A percentile compares a stretch with the other conserved stretches of the same genome.
These are phyloP conservation scores for Symbiodinium pilosum DNA, from an alignment of 73 alveolate species.

Conservation along the genomic window DNA sequence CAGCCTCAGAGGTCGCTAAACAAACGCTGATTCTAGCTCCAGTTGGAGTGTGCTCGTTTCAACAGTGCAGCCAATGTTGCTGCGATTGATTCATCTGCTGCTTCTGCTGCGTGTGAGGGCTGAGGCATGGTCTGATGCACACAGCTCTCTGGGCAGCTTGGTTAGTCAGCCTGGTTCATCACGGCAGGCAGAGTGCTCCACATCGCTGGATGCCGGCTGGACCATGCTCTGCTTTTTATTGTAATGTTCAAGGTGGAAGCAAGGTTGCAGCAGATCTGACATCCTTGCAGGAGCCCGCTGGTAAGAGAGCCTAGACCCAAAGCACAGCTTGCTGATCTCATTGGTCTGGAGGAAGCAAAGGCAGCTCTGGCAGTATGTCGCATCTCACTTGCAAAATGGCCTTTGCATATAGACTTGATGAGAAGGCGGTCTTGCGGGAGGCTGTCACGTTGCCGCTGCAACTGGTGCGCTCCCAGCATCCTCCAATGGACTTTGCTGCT, in stretches of 20 bases:
- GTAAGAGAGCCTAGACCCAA: not conserved
- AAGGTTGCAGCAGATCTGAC: no score
- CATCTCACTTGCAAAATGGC: not conserved
- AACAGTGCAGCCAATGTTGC: not conserved
- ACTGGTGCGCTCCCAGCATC: not conserved
- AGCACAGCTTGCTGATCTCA: constrained; percentile 9
- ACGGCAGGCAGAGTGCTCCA: not conserved
- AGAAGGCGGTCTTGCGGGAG: constrained; percentile 64
- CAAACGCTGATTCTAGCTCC: no score
- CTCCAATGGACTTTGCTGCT: not conserved
- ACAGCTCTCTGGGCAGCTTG: no score
- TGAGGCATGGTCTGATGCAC: not conserved
- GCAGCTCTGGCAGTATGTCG: not conserved
- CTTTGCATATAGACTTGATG: not conserved
- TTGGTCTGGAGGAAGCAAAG: not conserved
- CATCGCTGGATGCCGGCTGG: not conserved
- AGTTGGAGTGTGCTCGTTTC: no score
- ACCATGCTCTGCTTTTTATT: not conserved
- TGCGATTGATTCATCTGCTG: not conserved
- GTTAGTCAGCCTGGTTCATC: not conserved
- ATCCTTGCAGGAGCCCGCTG: not conserved
- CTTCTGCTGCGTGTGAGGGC: not conserved
- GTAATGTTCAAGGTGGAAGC: not conserved
- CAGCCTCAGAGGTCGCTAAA: no score
- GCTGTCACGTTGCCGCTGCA: constrained; percentile 64